Evolutionary conservation across 2,329 filamentous ascomycete species (phyloP).

Genomic region (Fonsecaea monophora): DNA sequence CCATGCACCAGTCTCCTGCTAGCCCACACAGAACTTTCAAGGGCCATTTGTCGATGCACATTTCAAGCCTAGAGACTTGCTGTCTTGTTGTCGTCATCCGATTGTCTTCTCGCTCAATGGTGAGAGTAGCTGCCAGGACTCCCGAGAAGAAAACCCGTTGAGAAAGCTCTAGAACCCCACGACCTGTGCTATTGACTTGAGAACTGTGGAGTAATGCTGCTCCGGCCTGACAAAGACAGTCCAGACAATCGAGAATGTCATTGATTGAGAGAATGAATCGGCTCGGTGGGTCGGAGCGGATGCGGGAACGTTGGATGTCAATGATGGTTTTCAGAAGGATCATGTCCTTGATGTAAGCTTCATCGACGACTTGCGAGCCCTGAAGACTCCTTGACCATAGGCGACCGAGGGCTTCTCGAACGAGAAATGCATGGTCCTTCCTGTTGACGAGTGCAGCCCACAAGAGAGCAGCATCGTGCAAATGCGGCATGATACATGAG

Average conservation of each 20-base stretch:
- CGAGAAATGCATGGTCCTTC: slow-evolving; percentile 9
- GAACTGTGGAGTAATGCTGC: background rate
- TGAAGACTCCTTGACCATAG: slow-evolving; percentile 9
- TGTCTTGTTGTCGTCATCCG: background rate
- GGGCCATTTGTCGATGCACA: background rate
- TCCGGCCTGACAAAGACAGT: background rate
- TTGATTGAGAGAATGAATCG: background rate
- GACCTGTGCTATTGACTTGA: background rate
- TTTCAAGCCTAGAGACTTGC: background rate
- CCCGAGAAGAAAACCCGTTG: slow-evolving; percentile 9
- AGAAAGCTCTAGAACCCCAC: background rate
- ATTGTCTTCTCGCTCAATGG: background rate
- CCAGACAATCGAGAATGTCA: background rate
- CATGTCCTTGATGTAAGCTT: slow-evolving; percentile 9
- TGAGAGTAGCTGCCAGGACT: slow-evolving; percentile 5
- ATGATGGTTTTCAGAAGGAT: slow-evolving; percentile 13
- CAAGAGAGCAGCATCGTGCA: slow-evolving; percentile 3
- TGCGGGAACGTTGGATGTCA: slow-evolving; percentile 14
- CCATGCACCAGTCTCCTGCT: slow-evolving; percentile 3
- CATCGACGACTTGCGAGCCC: background rate
- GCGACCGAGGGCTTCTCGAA: slow-evolving; percentile 15
- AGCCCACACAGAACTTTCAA: background rate
- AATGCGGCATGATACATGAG: slow-evolving; percentile 10
- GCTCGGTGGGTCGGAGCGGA: background rate
- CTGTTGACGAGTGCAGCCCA: slow-evolving; percentile 6